Evolutionary conservation across 2,329 filamentous ascomycete genomes (phyloP), one percentile per base, ranked within the genome.

Genomic region (Phoma sp.): DNA sequence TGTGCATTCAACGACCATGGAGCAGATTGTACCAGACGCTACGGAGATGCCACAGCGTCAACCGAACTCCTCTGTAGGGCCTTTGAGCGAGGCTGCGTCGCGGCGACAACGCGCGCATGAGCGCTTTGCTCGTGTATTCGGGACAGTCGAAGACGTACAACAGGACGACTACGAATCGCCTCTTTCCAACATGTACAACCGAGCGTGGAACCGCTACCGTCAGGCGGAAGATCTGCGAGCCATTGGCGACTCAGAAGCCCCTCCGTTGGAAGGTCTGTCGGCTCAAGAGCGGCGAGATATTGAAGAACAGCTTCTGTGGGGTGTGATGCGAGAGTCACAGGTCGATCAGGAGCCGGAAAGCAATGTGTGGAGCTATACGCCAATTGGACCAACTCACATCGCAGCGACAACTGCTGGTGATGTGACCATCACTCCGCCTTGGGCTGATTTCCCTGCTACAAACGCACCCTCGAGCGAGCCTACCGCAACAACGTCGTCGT

Each of bases 161-260:
- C 74, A 73, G 3, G 78, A 80, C 3, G 75, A 78, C 29, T 82
- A 81, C 58, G 75, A 79, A 51, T 79, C 76, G n/a, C 80, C 80
- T 0, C 76, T 82, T 12, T 74, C 77, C 17, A 72, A 74, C 55
- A 78, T 82, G 77, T 82, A 80, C 63, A 75, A 68, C 17, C 64
- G 79, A 43, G 79, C 80, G 1, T 73, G 69, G 53, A 75, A 76
- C 17, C 71, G 78, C 6, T 80, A 80, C 59, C 71, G 73, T 29
- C 73, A 71, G 44, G 78, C 78, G 1, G 79, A 81, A 55, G 71
- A 68, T 35, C 58, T 63, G 19, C 63, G 71, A 32, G 65, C 67
- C 22, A 48, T 60, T 7, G 63, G 68, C 8, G 57, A 68, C 5
- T 64, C 63, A 0, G 50, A 54, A 8, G 63, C 66, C 2, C 67